A percentile compares a stretch with the other conserved stretches of the same genome.
Evolutionary conservation across 1,284 basidiomycete species (phyloP).

Genomic region (Athelia psychrophila): DNA sequence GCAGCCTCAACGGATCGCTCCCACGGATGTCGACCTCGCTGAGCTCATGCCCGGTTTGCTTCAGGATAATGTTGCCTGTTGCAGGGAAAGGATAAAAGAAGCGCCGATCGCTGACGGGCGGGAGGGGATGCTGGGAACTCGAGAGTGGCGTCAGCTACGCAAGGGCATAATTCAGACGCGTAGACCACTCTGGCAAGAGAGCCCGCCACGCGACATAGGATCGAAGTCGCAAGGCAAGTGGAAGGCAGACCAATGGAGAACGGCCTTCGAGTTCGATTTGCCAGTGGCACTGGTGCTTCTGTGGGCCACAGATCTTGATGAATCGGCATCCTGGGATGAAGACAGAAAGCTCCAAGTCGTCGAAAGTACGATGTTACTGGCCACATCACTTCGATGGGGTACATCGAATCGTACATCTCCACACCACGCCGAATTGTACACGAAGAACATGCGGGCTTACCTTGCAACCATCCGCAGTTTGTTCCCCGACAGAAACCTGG

Average conservation of each 20-base stretch:
- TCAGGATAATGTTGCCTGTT: not conserved
- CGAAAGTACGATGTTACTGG: constrained; percentile 15
- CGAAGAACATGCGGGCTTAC: constrained; percentile 14
- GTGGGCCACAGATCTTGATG: not conserved
- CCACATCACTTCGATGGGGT: constrained; percentile 9
- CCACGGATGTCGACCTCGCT: no score
- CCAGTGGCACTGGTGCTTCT: not conserved
- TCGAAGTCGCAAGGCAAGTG: not conserved
- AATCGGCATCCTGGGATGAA: not conserved
- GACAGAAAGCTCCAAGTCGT: constrained; percentile 7
- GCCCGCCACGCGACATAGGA: not conserved
- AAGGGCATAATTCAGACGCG: not conserved
- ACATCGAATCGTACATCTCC: constrained; percentile 11
- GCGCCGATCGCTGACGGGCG: not conserved
- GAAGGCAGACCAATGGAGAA: not conserved
- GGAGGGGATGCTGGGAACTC: not conserved
- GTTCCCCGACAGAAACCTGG: constrained; percentile 8
- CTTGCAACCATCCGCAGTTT: constrained; percentile 7
- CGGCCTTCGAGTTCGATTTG: not conserved
- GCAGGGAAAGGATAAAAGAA: not conserved
- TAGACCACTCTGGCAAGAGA: not conserved
- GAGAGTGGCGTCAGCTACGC: not conserved
- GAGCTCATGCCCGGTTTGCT: no score
- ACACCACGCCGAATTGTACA: constrained; percentile 7
- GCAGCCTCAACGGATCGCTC: no score